A percentile compares a stretch with the other conserved stretches of the same genome.
phyloP scores from a whole-genome alignment of 139 green algal genomes.

The Micractinium conductrix region DNA sequence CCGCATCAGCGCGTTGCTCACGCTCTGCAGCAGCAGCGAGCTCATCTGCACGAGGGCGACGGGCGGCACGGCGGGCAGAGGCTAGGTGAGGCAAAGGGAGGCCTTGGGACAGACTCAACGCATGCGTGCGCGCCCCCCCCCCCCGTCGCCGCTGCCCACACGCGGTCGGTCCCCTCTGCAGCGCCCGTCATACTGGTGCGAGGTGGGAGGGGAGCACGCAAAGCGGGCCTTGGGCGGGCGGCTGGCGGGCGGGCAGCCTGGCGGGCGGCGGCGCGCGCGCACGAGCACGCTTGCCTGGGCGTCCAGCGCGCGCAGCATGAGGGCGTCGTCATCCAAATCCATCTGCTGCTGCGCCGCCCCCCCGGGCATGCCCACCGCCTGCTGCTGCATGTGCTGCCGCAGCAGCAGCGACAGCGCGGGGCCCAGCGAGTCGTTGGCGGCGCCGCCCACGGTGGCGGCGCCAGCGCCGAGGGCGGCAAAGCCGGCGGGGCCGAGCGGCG shows the following conservation, averaged over 20 bases:
- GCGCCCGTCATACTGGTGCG: no score
- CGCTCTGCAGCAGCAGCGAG: constrained; percentile 30
- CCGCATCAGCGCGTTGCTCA: constrained; percentile 9
- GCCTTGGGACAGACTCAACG: no score
- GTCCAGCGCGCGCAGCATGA: constrained; percentile 18
- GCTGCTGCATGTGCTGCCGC: constrained; percentile 9
- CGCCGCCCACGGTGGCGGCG: not conserved
- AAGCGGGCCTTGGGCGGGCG: no score
- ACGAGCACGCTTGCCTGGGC: constrained; percentile 8
- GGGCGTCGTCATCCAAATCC: not conserved
- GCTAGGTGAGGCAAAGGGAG: no score
- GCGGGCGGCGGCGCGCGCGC: no score
- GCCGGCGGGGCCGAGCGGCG: no score
- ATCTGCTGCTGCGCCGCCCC: not conserved
- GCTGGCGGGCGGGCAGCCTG: no score
- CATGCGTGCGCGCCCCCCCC: no score
- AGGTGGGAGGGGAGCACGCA: no score
- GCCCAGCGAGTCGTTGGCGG: not conserved
- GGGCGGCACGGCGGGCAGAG: not conserved
- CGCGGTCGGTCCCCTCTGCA: no score
- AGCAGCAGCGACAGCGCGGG: constrained; percentile 2
- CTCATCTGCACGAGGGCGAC: not conserved
- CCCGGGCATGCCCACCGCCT: not conserved
- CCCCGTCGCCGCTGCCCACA: no score
- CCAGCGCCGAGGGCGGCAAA: not conserved